These are phyloP conservation scores for Pseudocercospora macadamiae DNA, from an alignment of 2,329 filamentous ascomycete genomes.

Conservation along the genomic window DNA sequence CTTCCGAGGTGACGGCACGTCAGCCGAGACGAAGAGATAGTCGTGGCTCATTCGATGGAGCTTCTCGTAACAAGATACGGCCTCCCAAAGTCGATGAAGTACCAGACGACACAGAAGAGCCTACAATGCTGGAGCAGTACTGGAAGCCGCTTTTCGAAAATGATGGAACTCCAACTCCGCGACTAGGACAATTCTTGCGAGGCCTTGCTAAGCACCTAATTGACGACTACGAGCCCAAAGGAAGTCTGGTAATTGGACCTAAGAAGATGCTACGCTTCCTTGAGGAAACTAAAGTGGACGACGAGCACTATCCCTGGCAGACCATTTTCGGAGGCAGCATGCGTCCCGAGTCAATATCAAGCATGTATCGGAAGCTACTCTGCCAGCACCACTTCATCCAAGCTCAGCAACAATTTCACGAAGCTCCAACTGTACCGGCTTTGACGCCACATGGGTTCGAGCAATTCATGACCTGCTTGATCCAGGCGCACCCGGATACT, in stretches of 20 bases:
- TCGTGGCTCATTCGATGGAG: slow-evolving; percentile 9
- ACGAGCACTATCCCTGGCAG: slow-evolving; percentile 69
- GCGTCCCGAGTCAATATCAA: slow-evolving; percentile 44
- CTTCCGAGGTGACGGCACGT: slow-evolving; percentile 13
- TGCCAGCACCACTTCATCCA: slow-evolving; percentile 56
- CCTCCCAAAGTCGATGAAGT: slow-evolving; percentile 16
- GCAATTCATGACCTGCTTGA: slow-evolving; percentile 70
- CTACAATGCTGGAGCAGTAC: slow-evolving; percentile 67
- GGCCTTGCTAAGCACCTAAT: slow-evolving; percentile 76
- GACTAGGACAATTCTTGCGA: slow-evolving; percentile 71
- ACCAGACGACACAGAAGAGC: slow-evolving; percentile 43
- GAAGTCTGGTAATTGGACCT: slow-evolving; percentile 73
- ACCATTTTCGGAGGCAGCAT: slow-evolving; percentile 51
- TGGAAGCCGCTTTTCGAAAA: slow-evolving; percentile 77
- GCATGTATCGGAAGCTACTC: slow-evolving; percentile 51
- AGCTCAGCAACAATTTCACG: slow-evolving; percentile 39
- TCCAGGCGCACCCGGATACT: slow-evolving; percentile 74
- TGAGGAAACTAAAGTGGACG: slow-evolving; percentile 62
- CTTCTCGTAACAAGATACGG: neutral
- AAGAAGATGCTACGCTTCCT: slow-evolving; percentile 77
- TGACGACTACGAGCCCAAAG: slow-evolving; percentile 68
- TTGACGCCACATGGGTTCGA: slow-evolving; percentile 53
- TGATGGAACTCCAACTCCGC: slow-evolving; percentile 66
- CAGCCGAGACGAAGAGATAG: slow-evolving; percentile 5
- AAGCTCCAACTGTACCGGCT: slow-evolving; percentile 48